Evolutionary conservation across 129 eudicot species (phyloP).

Genomic region (Heracleum sosnowskyi): DNA sequence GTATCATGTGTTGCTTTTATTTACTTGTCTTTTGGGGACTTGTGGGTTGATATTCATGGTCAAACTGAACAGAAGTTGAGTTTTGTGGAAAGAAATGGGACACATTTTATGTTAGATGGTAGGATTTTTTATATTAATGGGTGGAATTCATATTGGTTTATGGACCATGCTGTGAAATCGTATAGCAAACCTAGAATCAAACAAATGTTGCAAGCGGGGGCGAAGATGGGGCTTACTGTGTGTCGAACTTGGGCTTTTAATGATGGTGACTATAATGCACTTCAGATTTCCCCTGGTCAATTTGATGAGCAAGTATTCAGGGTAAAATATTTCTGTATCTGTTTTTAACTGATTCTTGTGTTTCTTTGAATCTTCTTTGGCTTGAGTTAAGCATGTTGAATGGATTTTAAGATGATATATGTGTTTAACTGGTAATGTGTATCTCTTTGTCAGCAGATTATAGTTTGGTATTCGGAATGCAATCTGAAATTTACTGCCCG

Average conservation of each 20-base stretch:
- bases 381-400: neutral
- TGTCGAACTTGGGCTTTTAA: constrained; percentile 98
- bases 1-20: constrained; percentile 66
- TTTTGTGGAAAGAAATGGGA: constrained; percentile 92
- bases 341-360: neutral
- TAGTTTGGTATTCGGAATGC: neutral
- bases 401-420: neutral
- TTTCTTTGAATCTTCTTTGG: constrained; percentile 1
- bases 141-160: constrained; percentile 98
- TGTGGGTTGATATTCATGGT: constrained; percentile 39
- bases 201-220: constrained; percentile 70
- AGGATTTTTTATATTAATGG: constrained; percentile 70
- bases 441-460: neutral
- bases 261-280: constrained; percentile 93
- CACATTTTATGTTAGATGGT: constrained; percentile 82
- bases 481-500: neutral
- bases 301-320: constrained; percentile 75
- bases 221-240: constrained; percentile 93
- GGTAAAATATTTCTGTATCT: constrained; percentile 29
- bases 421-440: neutral
- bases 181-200: constrained; percentile 52
- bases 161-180: constrained; percentile 87
- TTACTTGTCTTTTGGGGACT: constrained; percentile 77
- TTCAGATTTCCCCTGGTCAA: constrained; percentile 90
- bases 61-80: constrained; percentile 31